Percentiles rank a stretch among this genome's conserved stretches.
phyloP scores from a whole-genome alignment of 2,329 filamentous ascomycete genomes.

The Cladosporium oxysporum region DNA sequence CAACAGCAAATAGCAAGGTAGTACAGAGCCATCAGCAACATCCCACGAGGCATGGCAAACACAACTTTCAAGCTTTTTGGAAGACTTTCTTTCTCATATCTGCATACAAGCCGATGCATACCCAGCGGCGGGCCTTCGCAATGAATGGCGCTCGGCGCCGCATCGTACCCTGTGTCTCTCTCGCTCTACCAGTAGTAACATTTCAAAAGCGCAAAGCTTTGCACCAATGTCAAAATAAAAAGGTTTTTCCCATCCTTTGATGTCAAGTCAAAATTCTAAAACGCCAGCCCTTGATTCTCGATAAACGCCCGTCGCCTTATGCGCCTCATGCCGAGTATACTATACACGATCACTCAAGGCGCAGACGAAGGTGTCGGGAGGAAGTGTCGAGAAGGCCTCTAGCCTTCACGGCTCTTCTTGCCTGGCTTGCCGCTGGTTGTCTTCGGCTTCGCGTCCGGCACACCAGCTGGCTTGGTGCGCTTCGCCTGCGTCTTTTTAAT shows the following conservation, averaged over 20 bases:
- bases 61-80: background rate
- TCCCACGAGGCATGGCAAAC: background rate
- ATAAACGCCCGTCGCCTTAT: constrained; percentile 20
- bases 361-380: constrained; percentile 1
- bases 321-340: constrained; percentile 16
- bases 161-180: background rate
- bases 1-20: background rate
- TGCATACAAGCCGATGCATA: constrained; percentile 16
- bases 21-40: background rate
- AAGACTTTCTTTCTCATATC: constrained; percentile 16
- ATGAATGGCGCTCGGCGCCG: background rate
- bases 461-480: background rate
- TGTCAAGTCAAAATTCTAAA: constrained; percentile 1
- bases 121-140: background rate
- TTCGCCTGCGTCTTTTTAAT: constrained; percentile 4
- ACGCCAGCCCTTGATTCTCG: constrained; percentile 4
- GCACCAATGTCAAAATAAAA: background rate
- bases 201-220: constrained; percentile 3
- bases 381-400: background rate
- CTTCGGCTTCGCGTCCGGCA: background rate
- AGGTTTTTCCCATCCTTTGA: constrained; percentile 4
- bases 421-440: background rate
- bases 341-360: constrained; percentile 13
- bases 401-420: constrained; percentile 5
- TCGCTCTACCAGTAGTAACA: background rate